Evolutionary conservation across 805 yeast species (phyloP), one percentile per base, ranked within the genome.

Genomic region (Suhomyces sp.): DNA sequence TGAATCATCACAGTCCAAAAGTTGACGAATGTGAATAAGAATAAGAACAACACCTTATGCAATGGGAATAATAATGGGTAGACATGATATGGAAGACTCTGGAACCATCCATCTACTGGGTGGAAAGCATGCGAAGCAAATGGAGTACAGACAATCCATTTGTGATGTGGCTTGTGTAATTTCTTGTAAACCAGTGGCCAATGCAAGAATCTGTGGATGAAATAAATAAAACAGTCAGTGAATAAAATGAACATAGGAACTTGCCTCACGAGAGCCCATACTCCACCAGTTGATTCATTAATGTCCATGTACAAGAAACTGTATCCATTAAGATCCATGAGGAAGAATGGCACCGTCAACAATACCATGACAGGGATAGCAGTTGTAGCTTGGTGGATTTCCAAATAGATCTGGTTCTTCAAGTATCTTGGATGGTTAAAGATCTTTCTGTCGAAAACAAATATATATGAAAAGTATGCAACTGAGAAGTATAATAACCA

Each of bases 1-100:
- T 93, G 98, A 56, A 93, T 93, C 93, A 91, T 84, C 27, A 93
- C 95, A 10, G 98, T 87, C 98, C 98, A 93, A 60, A 91, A 82
- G 65, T 93, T 91, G 46, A 93, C 96, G 64, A 88, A 83, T 0
- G 91, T 80, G 70, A 93, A 93, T 46, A 93, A 69, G 12, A 78
- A 49, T 55, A 93, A 72, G 61, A 91, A 93, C 15, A 86, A 77
- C 17, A 86, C 67, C 66, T 90, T 93, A 68, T 93, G 90, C 49
- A 93, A 74, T 28, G 98, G 98, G 79, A 93, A 86, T 19, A 93
- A 40, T 60, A 93, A 77, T 41, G 98, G 98, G 67, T 76, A 93
- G 40, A 88, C 49, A 61, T 93, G 98, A 68, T 93, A 93, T 10
- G 98, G 96, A 46, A 93, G 58, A 23, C 95, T 83, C 70, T 93